Evolutionary conservation across 768 basidiomycete genomes (phyloP), one percentile per base, ranked within the genome.

Genomic region (Russula sp.): DNA sequence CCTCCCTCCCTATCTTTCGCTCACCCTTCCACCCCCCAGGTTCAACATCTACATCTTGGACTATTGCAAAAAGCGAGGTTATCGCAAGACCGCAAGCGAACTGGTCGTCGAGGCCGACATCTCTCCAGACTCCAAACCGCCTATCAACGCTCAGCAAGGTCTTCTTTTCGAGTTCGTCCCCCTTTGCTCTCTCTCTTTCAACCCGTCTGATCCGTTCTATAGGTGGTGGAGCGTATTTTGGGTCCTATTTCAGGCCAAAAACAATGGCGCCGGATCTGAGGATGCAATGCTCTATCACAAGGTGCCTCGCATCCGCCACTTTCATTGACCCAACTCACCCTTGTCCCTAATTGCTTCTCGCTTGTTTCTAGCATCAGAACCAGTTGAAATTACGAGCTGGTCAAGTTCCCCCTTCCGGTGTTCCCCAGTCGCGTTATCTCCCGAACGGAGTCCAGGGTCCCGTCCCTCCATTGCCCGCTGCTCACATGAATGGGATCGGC

Each of bases 211-310:
- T 28, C 68, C 59, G 57, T 68, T 61, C 63, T 34, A 9, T 55
- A 91, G 90, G 73, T 92, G 90, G 90, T 92, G 90, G 90, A 88
- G 85, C 69, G 90, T 92, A 26, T 92, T 92, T 70, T 92, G 90
- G 90, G 86, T 90, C 0, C 77, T 92, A 18, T 92, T 92, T 72
- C 85, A 85, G 14, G 89, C 90, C 52, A 92, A 92, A 75, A 89
- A 86, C 67, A 87, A 81, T 55, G 83, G 83, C 34, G 73, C 72
- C 10, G 86, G 84, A 22, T 72, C 84, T n/a, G 88, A 90, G 1
- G 89, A 91, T 67, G 89, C 87, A 26, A 68, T 90, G 72, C 63
- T 86, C 40, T 91, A 90, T 72, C 85, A 82, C 0, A 84, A 87
- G 77, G 89, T 89, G 68, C 59, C 84, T 76, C 28, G 2, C 18